Base-by-base conservation (phyloP, 768 basidiomycete genomes). In the Hemileccinum rubropunctum region DNA sequence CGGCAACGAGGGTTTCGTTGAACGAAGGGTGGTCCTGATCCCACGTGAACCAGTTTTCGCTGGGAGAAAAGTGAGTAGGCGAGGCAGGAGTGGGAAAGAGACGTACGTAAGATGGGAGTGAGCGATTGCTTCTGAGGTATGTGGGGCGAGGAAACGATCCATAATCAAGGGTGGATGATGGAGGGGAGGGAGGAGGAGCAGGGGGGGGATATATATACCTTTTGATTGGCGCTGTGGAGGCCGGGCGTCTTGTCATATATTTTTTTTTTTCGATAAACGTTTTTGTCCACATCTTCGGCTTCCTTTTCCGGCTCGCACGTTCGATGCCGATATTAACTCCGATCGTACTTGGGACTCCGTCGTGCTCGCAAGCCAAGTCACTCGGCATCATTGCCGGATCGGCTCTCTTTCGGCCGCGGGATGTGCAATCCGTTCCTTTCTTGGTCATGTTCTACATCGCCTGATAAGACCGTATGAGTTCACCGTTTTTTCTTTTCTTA, bases 111-210 rank as follows among this genome's bases (percentile, higher is more conserved):
- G 68, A 54, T 82, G 82, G 54, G 63, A 74, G 69, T 90, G 79
- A 20, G 89, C 88, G 48, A 77, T 62, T 42, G 88, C 87, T 69
- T 91, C 88, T 50, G 82, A 83, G 18, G 85, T 81, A 50, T 86
- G 75, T 20, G 88, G 86, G 8, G 84, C 80, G 45, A 88, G 76
- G 67, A 87, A 84, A 60, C 80, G 80, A 58, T 87, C 84, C 81
- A 90, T 86, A 44, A 42, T 13, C 41, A 39, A 18, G 41, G 33
- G 18, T 34, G 20, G 21, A 36, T 10, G 27, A 9, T 4, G 27
- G 27, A 30, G 4, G 11, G 20, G n/a, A 6, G 12, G 43, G 26
- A 28, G 17, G 21, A 13, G 15, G 21, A 12, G 21, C 3, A 37
- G 30, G 47, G 15, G 28, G 23, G 23, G 11, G n/a, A 21, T 53